Conservation (phyloP, 768 basidiomycete genomes). For the Termitomyces sp. region DNA sequence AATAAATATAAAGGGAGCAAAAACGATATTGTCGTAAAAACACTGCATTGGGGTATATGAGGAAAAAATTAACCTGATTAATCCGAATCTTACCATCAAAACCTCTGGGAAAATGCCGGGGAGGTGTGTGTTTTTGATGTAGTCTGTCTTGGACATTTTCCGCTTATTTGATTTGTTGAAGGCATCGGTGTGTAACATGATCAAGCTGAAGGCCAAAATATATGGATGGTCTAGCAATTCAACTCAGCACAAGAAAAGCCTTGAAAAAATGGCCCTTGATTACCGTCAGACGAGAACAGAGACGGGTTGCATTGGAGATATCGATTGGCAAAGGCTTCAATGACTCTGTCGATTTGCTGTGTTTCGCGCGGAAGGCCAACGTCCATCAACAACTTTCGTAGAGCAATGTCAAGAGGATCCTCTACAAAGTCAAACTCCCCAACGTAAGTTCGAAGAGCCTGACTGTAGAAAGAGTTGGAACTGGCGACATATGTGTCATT, state of each 20-base stretch:
- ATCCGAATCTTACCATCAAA: slow-evolving; percentile 63
- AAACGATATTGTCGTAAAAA: slow-evolving; percentile 95
- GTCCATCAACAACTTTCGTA: slow-evolving; percentile 88
- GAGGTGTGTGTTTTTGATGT: slow-evolving; percentile 86
- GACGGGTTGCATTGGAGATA: slow-evolving; percentile 82
- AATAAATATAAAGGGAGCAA: slow-evolving; percentile 94
- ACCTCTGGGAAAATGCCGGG: slow-evolving; percentile 82
- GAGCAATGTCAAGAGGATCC: slow-evolving; percentile 87
- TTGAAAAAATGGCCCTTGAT: slow-evolving; percentile 11
- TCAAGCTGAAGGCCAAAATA: slow-evolving; percentile 93
- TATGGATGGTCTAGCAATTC: slow-evolving; percentile 77
- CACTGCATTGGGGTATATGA: slow-evolving; percentile 45
- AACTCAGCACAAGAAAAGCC: background rate
- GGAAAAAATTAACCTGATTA: background rate
- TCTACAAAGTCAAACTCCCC: slow-evolving; percentile 71
- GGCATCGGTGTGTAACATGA: slow-evolving; percentile 98
- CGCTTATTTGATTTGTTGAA: slow-evolving; percentile 98
- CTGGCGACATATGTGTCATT: slow-evolving; percentile 33
- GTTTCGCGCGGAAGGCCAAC: slow-evolving; percentile 92
- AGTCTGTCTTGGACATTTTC: slow-evolving; percentile 96
- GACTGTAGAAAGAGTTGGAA: slow-evolving; percentile 62
- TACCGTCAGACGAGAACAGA: slow-evolving; percentile 77
- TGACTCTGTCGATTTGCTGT: slow-evolving; percentile 96
- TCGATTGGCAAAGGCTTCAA: slow-evolving; percentile 88
- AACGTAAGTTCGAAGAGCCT: slow-evolving; percentile 72